A percentile compares a stretch with the other conserved stretches of the same genome.
Evolutionary conservation across 371 early-diverging fungal species (phyloP).

Genomic region (Umbelopsis sp.): DNA sequence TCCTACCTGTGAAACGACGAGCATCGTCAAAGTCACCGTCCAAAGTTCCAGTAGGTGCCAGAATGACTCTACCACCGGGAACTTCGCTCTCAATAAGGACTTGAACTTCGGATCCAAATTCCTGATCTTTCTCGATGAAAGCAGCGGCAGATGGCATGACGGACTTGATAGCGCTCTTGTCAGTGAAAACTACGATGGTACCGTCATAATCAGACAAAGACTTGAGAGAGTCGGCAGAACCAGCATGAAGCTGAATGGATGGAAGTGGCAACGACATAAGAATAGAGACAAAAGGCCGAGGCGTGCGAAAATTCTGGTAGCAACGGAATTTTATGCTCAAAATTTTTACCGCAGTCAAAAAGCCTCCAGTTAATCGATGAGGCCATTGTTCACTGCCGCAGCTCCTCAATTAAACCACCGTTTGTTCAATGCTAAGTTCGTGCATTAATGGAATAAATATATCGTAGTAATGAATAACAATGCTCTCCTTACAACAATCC

Average conservation of each 20-base stretch:
- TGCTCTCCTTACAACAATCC: too few species aligned
- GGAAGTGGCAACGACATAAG: slow-evolving; percentile 19
- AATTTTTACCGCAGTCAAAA: neutral
- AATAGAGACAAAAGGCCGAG: neutral
- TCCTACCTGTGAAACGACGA: slow-evolving; percentile 66
- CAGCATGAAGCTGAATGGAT: slow-evolving; percentile 6
- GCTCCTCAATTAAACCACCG: too few species aligned
- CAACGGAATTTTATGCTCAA: neutral
- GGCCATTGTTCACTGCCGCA: too few species aligned
- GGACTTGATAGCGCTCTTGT: slow-evolving; percentile 32
- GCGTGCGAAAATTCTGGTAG: slow-evolving; percentile 2
- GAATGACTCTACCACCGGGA: slow-evolving; percentile 65
- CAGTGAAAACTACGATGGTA: slow-evolving; percentile 43
- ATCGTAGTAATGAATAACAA: too few species aligned
- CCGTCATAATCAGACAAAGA: slow-evolving; percentile 33
- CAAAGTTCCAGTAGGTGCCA: slow-evolving; percentile 75
- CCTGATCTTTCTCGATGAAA: slow-evolving; percentile 37
- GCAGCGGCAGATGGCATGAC: slow-evolving; percentile 32
- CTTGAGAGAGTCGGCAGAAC: slow-evolving; percentile 9
- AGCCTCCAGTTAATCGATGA: too few species aligned
- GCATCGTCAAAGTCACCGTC: slow-evolving; percentile 83
- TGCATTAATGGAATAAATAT: neutral
- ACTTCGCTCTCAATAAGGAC: slow-evolving; percentile 39
- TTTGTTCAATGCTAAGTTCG: too few species aligned
- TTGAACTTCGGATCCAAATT: slow-evolving; percentile 47